Evolutionary conservation across 257 asterid genomes (phyloP).

Genomic region (Przewalskia tangutica): DNA sequence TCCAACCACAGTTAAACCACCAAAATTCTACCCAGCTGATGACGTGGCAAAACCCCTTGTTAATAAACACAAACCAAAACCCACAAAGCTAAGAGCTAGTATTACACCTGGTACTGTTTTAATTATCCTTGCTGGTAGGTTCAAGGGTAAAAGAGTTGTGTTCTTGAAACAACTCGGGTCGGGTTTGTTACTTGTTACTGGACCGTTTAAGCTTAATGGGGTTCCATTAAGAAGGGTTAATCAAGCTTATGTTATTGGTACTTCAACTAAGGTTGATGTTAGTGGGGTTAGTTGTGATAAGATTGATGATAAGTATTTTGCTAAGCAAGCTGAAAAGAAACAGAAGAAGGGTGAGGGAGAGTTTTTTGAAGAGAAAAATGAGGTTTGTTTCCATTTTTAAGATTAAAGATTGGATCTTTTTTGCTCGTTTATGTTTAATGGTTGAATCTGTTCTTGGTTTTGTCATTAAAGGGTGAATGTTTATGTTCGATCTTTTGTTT

Average conservation of each 20-base stretch:
- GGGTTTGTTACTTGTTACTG: conserved; percentile 2
- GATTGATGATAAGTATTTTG: conserved; percentile 14
- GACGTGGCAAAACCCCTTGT: conserved; percentile 7
- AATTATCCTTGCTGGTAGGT: conserved; percentile 8
- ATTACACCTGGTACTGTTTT: conserved; percentile 7
- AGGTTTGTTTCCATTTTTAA: background rate
- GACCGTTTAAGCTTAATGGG: conserved; percentile 11
- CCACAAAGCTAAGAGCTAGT: background rate
- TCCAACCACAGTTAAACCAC: background rate
- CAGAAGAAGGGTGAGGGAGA: background rate
- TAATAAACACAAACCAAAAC: conserved; percentile 8
- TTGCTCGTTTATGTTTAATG: background rate
- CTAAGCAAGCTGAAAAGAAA: conserved; percentile 9
- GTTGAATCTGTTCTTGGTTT: background rate
- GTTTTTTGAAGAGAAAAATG: conserved; percentile 12
- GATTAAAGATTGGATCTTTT: no score
- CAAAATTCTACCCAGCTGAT: conserved; percentile 8
- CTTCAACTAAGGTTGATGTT: conserved; percentile 1
- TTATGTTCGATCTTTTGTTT: background rate
- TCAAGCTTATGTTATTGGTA: conserved; percentile 11
- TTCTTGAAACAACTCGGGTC: conserved; percentile 2
- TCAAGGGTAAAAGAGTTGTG: conserved; percentile 9
- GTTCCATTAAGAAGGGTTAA: conserved; percentile 12
- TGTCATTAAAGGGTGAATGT: background rate
- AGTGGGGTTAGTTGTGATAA: conserved; percentile 6